These are phyloP conservation scores for Rehmannia glutinosa DNA, from an alignment of 257 asterid genomes.

Conservation along the genomic window DNA sequence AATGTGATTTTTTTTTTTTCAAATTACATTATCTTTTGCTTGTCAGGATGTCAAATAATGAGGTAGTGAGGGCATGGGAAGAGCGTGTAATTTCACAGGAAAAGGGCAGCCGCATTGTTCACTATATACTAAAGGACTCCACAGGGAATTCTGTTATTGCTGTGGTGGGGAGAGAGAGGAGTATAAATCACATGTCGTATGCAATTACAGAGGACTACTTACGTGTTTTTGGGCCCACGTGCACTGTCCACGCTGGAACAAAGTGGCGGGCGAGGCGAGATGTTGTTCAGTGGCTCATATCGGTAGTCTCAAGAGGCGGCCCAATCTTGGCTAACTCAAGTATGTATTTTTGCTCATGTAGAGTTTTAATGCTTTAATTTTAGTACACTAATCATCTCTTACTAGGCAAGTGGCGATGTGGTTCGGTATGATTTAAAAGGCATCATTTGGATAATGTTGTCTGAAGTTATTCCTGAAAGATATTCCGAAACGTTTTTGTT, in stretches of 20 bases:
- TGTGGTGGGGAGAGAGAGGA: constrained; percentile 44
- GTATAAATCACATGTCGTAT: constrained; percentile 36
- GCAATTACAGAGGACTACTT: constrained; percentile 32
- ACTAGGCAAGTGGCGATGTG: too few species aligned
- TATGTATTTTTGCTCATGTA: constrained; percentile 11
- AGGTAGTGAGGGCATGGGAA: constrained; percentile 38
- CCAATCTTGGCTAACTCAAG: constrained; percentile 25
- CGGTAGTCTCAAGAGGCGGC: constrained; percentile 24
- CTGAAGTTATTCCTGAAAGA: too few species aligned
- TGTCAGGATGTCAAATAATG: constrained; percentile 36
- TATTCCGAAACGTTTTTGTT: too few species aligned
- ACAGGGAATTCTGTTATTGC: constrained; percentile 31
- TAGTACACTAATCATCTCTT: too few species aligned
- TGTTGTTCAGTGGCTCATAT: constrained; percentile 38
- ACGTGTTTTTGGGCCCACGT: constrained; percentile 27
- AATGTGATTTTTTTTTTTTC: background rate
- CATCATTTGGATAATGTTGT: too few species aligned
- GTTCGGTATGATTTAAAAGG: too few species aligned
- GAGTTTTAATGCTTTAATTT: background rate
- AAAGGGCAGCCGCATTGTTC: constrained; percentile 39
- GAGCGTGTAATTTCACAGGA: constrained; percentile 23
- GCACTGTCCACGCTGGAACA: constrained; percentile 16
- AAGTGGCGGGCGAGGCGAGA: constrained; percentile 42
- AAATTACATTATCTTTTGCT: background rate
- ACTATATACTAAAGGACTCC: constrained; percentile 28